Conservation (phyloP, 2,329 filamentous ascomycete genomes). For the Fusarium torulosum region DNA sequence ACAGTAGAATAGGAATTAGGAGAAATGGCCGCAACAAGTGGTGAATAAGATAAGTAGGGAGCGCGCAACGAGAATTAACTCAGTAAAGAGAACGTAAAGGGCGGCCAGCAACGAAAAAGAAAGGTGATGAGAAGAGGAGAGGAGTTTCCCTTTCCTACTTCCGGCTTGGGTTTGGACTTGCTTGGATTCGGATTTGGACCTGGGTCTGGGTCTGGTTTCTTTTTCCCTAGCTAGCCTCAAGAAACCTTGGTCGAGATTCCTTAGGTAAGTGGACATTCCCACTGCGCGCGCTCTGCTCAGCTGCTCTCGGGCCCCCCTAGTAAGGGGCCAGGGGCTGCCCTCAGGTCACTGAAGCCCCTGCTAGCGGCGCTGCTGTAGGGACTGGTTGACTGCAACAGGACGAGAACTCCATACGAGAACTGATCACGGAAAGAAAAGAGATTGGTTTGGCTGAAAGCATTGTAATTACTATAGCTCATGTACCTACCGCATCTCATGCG, state of each 20-base stretch:
- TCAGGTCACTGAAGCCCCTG: conserved; percentile 34
- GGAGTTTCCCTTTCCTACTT: conserved; percentile 41
- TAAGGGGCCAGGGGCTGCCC: conserved; percentile 40
- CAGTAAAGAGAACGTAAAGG: conserved; percentile 36
- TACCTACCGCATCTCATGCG: conserved; percentile 5
- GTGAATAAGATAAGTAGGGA: conserved; percentile 28
- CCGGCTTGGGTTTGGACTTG: conserved; percentile 33
- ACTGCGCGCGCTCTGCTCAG: conserved; percentile 18
- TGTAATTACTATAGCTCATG: conserved; percentile 6
- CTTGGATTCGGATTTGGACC: not conserved
- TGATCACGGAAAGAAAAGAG: conserved; percentile 23
- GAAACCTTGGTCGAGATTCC: conserved; percentile 31
- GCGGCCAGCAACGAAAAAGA: conserved; percentile 40
- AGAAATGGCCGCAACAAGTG: conserved; percentile 28
- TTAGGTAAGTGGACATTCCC: conserved; percentile 34
- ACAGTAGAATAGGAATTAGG: conserved; percentile 27
- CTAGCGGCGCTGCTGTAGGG: conserved; percentile 31
- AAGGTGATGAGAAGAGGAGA: conserved; percentile 39
- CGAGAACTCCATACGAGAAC: conserved; percentile 21
- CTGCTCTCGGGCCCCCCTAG: conserved; percentile 28
- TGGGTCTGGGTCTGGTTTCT: conserved; percentile 20
- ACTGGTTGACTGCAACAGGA: conserved; percentile 2
- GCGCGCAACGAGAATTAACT: conserved; percentile 24
- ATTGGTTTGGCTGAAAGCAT: conserved; percentile 18
- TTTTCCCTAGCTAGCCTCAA: conserved; percentile 31